Evolutionary conservation across 352 stramenopile species (phyloP).

Genomic region (Phytophthora ohioensis): DNA sequence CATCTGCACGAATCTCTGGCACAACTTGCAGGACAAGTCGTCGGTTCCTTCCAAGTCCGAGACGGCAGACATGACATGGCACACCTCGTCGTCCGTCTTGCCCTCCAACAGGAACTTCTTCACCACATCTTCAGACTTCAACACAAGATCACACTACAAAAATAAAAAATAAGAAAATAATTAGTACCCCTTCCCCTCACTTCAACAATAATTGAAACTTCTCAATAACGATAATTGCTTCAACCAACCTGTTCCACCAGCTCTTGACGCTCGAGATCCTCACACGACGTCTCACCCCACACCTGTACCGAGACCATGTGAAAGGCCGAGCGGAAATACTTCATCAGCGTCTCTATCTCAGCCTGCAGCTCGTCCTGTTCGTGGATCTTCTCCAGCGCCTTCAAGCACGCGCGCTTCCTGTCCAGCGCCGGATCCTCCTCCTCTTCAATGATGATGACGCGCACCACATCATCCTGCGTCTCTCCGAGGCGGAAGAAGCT

Average conservation of each 20-base stretch:
- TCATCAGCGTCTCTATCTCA: constrained; percentile 45
- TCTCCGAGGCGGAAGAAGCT: constrained; percentile 42
- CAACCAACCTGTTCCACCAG: constrained; percentile 44
- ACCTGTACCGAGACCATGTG: constrained; percentile 53
- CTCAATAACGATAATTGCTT: constrained; percentile 6
- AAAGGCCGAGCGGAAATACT: constrained; percentile 51
- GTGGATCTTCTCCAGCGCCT: constrained; percentile 48
- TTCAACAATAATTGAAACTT: constrained; percentile 7
- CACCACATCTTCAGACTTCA: constrained; percentile 55
- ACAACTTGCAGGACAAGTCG: constrained; percentile 73
- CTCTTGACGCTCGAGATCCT: constrained; percentile 45
- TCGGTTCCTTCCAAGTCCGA: constrained; percentile 41
- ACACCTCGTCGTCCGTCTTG: constrained; percentile 60
- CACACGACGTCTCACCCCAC: constrained; percentile 58
- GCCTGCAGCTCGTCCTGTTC: constrained; percentile 54
- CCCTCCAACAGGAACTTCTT: constrained; percentile 49
- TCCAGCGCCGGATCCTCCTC: constrained; percentile 33
- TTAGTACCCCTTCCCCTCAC: constrained; percentile 8
- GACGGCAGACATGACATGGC: constrained; percentile 42
- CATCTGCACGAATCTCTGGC: constrained; percentile 83
- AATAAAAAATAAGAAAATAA: not conserved
- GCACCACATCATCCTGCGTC: constrained; percentile 18
- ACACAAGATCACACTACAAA: constrained; percentile 49
- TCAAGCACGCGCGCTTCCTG: constrained; percentile 52
- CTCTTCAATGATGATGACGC: constrained; percentile 48